Evolutionary conservation across 306 rosid genomes (phyloP), one percentile per base, ranked within the genome.

Genomic region (Rubus idaeus): DNA sequence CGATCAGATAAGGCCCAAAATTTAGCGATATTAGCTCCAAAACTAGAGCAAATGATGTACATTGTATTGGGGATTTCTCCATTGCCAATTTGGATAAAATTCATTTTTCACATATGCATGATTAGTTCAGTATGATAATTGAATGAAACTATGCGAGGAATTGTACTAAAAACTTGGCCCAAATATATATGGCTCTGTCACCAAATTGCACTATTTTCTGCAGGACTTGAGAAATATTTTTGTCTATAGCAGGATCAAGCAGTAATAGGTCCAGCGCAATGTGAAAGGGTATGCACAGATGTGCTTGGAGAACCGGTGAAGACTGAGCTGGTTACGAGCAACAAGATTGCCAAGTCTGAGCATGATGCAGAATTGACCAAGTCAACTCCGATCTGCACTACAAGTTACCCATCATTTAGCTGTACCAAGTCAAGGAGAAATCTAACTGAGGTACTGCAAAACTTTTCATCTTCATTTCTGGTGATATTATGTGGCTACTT

Each of bases 191-290:
- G 74, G 79, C 75, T 75, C 75, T 79, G 79, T 84, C 81, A 86
- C 81, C 83, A 70, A 76, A 82, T 81, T 68, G 41, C 68, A 83
- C 72, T 68, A 86, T 86, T 83, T 77, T 84, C 84, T 84, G 90
- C 84, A 66, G 92, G 91, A 78, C 78, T 90, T 88, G 87, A 82
- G 81, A 84, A 73, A 50, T 83, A 68, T 53, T 84, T 84, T 82
- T 84, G 83, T 87, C 84, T 88, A 62, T 89, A 85, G 85, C 98
- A 96, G 98, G 97, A 84, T 42, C 81, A 80, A 79, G 88, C 76
- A 50, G 82, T 73, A 76, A 57, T 39, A 78, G 77, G 78, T 81
- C 83, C 77, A 77, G 81, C 20, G 71, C 85, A 66, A 76, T 78
- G 77, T 69, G 87, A 83, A 76, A 78, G 84, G 71, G 67, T 68